These are phyloP conservation scores for Tolypocladium nubicola DNA, from an alignment of 2,329 filamentous ascomycete species.

Conservation along the genomic window DNA sequence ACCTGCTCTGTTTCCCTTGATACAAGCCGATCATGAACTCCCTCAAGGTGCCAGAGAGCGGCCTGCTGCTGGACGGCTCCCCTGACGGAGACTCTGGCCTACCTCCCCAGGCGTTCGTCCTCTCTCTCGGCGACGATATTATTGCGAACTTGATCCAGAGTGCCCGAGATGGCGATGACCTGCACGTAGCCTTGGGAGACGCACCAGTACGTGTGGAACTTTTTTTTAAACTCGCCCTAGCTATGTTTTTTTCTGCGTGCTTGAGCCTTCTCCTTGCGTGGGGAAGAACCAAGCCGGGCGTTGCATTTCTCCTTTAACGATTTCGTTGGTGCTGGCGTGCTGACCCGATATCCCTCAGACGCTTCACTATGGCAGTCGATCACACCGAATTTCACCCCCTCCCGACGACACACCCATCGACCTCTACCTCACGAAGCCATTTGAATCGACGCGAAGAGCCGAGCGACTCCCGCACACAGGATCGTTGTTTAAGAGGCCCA, in stretches of 20 bases:
- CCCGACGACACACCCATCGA: constrained; percentile 40
- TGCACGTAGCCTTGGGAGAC: constrained; percentile 47
- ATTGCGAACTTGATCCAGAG: constrained; percentile 54
- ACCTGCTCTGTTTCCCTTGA: neutral
- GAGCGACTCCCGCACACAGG: constrained; percentile 40
- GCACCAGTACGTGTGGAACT: constrained; percentile 43
- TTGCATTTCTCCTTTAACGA: neutral
- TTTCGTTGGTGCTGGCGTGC: neutral
- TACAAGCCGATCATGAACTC: constrained; percentile 32
- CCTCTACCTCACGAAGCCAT: constrained; percentile 43
- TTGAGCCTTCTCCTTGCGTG: neutral
- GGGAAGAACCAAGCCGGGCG: neutral
- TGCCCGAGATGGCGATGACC: constrained; percentile 43
- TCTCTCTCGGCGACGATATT: constrained; percentile 45
- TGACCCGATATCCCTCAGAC: constrained; percentile 24
- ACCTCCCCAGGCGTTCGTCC: constrained; percentile 45
- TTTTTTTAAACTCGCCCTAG: neutral
- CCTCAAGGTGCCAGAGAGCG: constrained; percentile 45
- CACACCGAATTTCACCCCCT: constrained; percentile 34
- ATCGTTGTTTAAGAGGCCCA: constrained; percentile 36
- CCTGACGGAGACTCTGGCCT: constrained; percentile 30
- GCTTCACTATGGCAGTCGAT: constrained; percentile 41
- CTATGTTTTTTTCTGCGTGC: neutral
- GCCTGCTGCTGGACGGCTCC: constrained; percentile 45
- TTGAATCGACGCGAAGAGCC: constrained; percentile 33